Evolutionary conservation across 1,284 basidiomycete genomes (phyloP).

Genomic region (Exobasidium rhododendri): DNA sequence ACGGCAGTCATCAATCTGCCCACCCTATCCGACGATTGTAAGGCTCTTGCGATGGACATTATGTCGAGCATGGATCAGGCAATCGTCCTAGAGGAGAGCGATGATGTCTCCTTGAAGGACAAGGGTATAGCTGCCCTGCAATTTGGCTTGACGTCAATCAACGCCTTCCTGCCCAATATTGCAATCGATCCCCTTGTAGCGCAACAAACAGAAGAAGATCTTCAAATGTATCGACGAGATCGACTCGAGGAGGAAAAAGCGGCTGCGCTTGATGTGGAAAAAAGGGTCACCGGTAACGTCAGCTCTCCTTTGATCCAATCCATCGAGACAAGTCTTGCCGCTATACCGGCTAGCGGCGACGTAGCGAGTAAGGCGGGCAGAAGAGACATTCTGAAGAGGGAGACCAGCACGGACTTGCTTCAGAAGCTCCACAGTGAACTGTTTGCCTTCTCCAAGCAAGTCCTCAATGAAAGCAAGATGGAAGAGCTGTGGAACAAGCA

Average conservation of each 20-base stretch:
- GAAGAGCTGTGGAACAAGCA: constrained; percentile 44
- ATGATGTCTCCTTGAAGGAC: neutral
- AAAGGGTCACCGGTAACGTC: constrained; percentile 2
- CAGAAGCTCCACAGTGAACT: constrained; percentile 80
- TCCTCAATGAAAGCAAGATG: constrained; percentile 34
- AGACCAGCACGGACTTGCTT: constrained; percentile 51
- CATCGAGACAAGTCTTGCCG: neutral
- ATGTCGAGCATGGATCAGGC: neutral
- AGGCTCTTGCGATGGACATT: neutral
- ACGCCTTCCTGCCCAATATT: constrained; percentile 77
- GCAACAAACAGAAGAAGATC: constrained; percentile 62
- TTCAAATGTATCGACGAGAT: constrained; percentile 56
- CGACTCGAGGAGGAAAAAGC: constrained; percentile 27
- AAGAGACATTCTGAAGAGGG: neutral
- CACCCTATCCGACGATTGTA: neutral
- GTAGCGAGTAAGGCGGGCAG: neutral
- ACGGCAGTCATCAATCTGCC: neutral
- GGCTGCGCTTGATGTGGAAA: neutral
- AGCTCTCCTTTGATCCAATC: neutral
- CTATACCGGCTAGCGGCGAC: neutral
- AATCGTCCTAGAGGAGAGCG: neutral
- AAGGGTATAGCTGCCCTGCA: constrained; percentile 35
- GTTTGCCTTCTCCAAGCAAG: constrained; percentile 33
- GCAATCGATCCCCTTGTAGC: constrained; percentile 83
- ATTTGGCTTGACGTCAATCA: constrained; percentile 64